Base-by-base conservation (phyloP, 306 rosid species). In the Fagus crenata region DNA sequence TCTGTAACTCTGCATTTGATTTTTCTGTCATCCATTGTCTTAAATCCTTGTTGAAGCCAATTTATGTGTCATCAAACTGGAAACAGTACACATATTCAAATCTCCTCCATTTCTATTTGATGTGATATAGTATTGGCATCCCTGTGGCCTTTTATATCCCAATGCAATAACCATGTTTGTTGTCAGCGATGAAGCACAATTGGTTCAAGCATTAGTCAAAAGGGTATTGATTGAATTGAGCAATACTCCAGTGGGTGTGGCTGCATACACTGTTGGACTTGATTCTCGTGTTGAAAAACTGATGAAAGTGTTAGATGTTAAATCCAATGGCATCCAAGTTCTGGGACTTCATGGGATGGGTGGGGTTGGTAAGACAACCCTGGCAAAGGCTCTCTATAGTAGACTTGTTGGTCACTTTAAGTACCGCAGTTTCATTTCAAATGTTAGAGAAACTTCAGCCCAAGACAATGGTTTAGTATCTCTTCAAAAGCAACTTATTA, bases 321-420 rank as follows among this genome's bases (percentile, higher is more conserved):
- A 76, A 73, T 83, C 87, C 84, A 86, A 85, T 6, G 82, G 69
- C 13, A 51, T 84, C 4, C 71, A 40, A 42, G 84, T 91, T 6
- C 15, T 91, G 31, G 93, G 90, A 28, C 42, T 91, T 41, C 77
- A 83, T 77, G 97, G 93, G 7, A 80, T 80, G 81, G 92, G 97
- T 3, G 93, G 97, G 14, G 36, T 91, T 49, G 97, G 97, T 31
- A 91, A 91, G 71, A 87, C 97, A 63, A 91, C 93, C 2, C 84
- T 89, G 2, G 93, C 92, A 53, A 89, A 85, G 85, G 85, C 85
- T 39, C 86, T 91, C 17, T 85, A 64, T 69, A 89, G 88, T 73
- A 82, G 41, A 35, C 86, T 91, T 0, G 86, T 80, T 9, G 67
- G 33, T 31, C 69, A 63, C 56, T 91, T 89, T 53, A 77, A 64